phyloP scores from a whole-genome alignment of 352 stramenopile genomes.

The Phytophthora hibernalis region DNA sequence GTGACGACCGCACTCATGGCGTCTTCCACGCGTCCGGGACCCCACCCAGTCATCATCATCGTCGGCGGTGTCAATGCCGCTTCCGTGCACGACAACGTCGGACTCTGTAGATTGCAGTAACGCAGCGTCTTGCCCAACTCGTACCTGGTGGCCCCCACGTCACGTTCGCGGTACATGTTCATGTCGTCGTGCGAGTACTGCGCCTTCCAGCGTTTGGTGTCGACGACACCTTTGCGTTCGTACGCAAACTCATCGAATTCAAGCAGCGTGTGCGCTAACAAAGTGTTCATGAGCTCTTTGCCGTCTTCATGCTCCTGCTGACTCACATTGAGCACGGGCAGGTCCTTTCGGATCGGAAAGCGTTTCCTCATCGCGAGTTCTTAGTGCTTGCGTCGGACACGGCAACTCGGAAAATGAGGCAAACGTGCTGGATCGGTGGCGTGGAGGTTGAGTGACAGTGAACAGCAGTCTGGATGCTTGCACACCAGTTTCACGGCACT shows the following conservation, averaged over 20 bases:
- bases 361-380: slow-evolving; percentile 31
- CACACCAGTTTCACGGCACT: slow-evolving; percentile 24
- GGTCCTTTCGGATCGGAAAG: slow-evolving; percentile 51
- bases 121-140: slow-evolving; percentile 26
- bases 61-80: slow-evolving; percentile 32
- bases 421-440: slow-evolving; percentile 6
- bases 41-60: slow-evolving; percentile 45
- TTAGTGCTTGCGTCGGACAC: slow-evolving; percentile 17
- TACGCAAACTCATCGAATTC: slow-evolving; percentile 54
- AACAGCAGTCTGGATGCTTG: slow-evolving; percentile 6
- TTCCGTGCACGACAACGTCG: slow-evolving; percentile 27
- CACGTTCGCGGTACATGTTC: slow-evolving; percentile 51
- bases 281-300: slow-evolving; percentile 40
- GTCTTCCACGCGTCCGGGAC: slow-evolving; percentile 50
- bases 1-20: slow-evolving; percentile 59
- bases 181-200: slow-evolving; percentile 47
- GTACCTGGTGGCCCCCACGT: slow-evolving; percentile 36
- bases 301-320: slow-evolving; percentile 38
- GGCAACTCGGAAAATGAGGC: slow-evolving; percentile 30
- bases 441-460: slow-evolving; percentile 8
- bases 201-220: slow-evolving; percentile 50
- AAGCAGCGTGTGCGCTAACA: slow-evolving; percentile 46
- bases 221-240: slow-evolving; percentile 33
- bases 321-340: slow-evolving; percentile 45
- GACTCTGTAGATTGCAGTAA: slow-evolving; percentile 31